These are phyloP conservation scores for Rhizopogon vulgaris DNA, from an alignment of 768 basidiomycete genomes.

Conservation along the genomic window DNA sequence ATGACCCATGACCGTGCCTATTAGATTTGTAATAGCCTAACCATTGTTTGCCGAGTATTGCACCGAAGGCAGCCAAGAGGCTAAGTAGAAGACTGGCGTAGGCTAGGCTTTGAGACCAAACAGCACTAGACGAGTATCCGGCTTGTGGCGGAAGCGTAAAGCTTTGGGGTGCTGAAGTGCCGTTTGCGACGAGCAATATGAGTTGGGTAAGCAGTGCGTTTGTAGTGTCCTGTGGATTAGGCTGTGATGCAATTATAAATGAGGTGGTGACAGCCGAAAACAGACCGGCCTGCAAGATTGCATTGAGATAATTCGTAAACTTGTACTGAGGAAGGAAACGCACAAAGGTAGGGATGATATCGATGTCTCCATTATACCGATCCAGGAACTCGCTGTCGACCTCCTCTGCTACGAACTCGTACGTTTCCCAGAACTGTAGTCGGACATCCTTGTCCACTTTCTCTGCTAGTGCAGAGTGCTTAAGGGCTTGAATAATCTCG, in stretches of 20 bases:
- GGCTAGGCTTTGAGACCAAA: constrained; percentile 9
- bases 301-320: neutral
- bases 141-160: constrained; percentile 3
- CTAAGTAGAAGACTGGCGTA: constrained; percentile 11
- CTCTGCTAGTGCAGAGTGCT: neutral
- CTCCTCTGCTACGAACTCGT: constrained; percentile 2
- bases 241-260: constrained; percentile 9
- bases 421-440: constrained; percentile 3
- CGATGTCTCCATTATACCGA: constrained; percentile 7
- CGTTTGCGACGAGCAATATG: constrained; percentile 6
- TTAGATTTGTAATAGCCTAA: constrained; percentile 4
- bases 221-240: constrained; percentile 6
- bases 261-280: constrained; percentile 14
- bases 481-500: neutral
- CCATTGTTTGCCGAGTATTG: constrained; percentile 15
- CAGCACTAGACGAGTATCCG: constrained; percentile 3
- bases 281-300: constrained; percentile 9
- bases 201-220: constrained; percentile 7
- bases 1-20: constrained; percentile 3
- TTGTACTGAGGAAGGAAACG: neutral
- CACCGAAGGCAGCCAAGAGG: constrained; percentile 13
- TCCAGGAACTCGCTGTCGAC: constrained; percentile 4
- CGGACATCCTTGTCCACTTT: constrained; percentile 2
- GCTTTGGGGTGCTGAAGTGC: constrained; percentile 3
- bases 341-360: constrained; percentile 9